These are phyloP conservation scores for Ceratocystis ficicola DNA, from an alignment of 2,329 filamentous ascomycete genomes.

Conservation along the genomic window DNA sequence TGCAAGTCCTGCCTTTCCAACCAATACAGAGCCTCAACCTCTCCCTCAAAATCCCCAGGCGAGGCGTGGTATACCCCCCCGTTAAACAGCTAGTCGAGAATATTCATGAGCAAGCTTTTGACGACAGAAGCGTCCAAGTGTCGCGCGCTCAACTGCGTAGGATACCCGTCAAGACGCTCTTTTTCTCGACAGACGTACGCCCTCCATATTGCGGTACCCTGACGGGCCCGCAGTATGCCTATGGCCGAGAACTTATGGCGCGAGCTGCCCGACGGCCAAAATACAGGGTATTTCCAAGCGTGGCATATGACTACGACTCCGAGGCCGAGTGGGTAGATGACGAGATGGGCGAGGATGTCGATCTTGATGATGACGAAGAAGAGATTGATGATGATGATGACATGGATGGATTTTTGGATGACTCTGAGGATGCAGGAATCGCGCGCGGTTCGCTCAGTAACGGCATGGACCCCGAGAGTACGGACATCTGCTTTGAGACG, in stretches of 20 bases:
- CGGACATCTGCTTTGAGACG: slow-evolving; percentile 76
- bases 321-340: slow-evolving; percentile 78
- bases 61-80: slow-evolving; percentile 39
- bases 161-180: slow-evolving; percentile 51
- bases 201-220: slow-evolving; percentile 63
- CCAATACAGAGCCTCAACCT: slow-evolving; percentile 38
- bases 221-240: slow-evolving; percentile 44
- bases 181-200: slow-evolving; percentile 52
- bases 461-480: slow-evolving; percentile 63
- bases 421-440: slow-evolving; percentile 57
- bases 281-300: slow-evolving; percentile 41
- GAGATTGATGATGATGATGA: slow-evolving; percentile 67
- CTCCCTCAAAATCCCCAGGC: slow-evolving; percentile 29
- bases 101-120: slow-evolving; percentile 28
- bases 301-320: slow-evolving; percentile 75
- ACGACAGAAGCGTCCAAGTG: slow-evolving; percentile 30
- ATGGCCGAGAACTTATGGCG: slow-evolving; percentile 36
- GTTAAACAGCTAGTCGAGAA: slow-evolving; percentile 51
- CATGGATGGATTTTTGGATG: slow-evolving; percentile 81
- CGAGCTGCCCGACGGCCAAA: slow-evolving; percentile 44
- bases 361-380: slow-evolving; percentile 55
- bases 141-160: slow-evolving; percentile 35
- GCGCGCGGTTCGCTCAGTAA: slow-evolving; percentile 49
- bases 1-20: slow-evolving; percentile 36
- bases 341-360: slow-evolving; percentile 54